phyloP scores from a whole-genome alignment of 148 eudicot species.

The Chenopodium formosanum region DNA sequence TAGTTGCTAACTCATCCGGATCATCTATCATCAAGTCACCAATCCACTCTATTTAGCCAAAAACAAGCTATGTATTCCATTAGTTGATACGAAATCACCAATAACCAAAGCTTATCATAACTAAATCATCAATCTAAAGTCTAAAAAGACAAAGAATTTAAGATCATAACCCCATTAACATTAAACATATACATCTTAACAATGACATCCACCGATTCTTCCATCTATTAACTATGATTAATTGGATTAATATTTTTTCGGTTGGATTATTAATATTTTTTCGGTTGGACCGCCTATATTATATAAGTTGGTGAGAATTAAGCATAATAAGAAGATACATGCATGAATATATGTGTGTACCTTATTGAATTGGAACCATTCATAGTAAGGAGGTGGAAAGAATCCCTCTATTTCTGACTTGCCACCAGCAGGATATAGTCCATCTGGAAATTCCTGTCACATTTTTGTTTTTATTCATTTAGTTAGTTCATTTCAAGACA shows the following conservation, averaged over 20 bases:
- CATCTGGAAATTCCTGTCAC: slow-evolving; percentile 71
- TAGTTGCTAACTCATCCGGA: not conserved
- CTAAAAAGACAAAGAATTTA: not conserved
- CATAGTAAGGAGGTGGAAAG: slow-evolving; percentile 85
- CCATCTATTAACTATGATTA: too few relatives aligned
- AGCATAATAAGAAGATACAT: not conserved
- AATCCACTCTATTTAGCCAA: too few relatives aligned
- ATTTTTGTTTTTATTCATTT: not conserved
- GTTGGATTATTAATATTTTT: too few relatives aligned
- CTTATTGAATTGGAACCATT: slow-evolving; percentile 85
- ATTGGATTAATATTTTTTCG: too few relatives aligned
- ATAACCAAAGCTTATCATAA: not conserved
- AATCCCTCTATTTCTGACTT: slow-evolving; percentile 80
- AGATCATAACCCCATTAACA: too few relatives aligned
- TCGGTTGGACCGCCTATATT: too few relatives aligned
- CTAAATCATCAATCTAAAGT: not conserved
- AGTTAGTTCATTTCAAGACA: not conserved
- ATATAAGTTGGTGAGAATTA: not conserved
- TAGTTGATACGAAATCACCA: not conserved
- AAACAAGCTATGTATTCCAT: too few relatives aligned
- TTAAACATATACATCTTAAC: too few relatives aligned
- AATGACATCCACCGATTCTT: too few relatives aligned
- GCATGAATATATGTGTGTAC: slow-evolving; percentile 23
- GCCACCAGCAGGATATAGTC: slow-evolving; percentile 67
- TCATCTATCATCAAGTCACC: too few relatives aligned